Percentiles rank a stretch among this genome's conserved stretches.
These are phyloP conservation scores for Annulohypoxylon maeteangense DNA, from an alignment of 495 filamentous ascomycete species.

Conservation along the genomic window DNA sequence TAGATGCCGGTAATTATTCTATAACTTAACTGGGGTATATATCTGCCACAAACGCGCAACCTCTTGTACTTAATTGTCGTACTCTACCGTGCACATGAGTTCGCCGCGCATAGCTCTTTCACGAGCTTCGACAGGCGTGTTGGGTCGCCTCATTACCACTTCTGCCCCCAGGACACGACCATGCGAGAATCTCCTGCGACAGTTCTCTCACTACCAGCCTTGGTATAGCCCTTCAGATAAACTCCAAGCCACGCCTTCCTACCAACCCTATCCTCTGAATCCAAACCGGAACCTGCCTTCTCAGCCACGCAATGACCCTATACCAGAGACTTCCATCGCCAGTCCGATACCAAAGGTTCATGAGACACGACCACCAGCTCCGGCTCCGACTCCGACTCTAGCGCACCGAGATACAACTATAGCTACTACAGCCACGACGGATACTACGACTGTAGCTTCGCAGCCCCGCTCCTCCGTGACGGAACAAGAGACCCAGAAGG, in stretches of 20 bases:
- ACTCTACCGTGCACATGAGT: conserved; percentile 39
- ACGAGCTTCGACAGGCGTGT: conserved; percentile 64
- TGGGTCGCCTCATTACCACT: conserved; percentile 59
- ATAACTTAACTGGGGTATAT: not conserved
- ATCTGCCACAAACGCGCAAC: not conserved
- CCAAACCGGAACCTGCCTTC: conserved; percentile 64
- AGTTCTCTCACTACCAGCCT: conserved; percentile 71
- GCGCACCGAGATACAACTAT: too few species aligned
- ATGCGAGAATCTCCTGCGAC: conserved; percentile 66
- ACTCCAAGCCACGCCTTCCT: conserved; percentile 78
- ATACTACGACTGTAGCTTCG: conserved; percentile 41
- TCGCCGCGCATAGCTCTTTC: conserved; percentile 45
- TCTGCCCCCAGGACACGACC: conserved; percentile 51
- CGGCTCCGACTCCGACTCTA: conserved; percentile 34
- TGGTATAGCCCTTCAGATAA: conserved; percentile 66
- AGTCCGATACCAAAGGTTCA: conserved; percentile 64
- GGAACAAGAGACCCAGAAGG: conserved; percentile 74
- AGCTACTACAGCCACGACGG: too few species aligned
- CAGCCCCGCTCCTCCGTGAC: conserved; percentile 48
- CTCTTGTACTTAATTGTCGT: not conserved
- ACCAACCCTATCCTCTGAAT: conserved; percentile 77
- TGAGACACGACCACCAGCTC: conserved; percentile 58
- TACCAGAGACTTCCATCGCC: conserved; percentile 76
- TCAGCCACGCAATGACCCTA: conserved; percentile 72
- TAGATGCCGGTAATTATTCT: not conserved